Conservation (phyloP, 2,329 filamentous ascomycete genomes). For the Hymenoscyphus scutula region DNA sequence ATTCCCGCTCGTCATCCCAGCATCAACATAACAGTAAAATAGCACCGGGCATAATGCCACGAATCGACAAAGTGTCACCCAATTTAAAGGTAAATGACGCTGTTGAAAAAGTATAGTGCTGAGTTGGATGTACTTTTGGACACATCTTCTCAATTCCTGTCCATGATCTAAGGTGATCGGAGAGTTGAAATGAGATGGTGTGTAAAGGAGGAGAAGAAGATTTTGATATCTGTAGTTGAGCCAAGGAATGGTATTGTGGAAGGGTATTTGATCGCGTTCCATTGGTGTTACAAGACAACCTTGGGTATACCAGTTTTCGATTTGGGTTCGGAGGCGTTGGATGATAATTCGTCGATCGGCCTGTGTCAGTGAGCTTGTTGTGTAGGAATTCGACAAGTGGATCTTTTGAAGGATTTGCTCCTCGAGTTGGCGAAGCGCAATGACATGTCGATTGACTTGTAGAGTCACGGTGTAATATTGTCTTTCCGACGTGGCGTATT, state of each 20-base stretch:
- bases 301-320: slow-evolving; percentile 3
- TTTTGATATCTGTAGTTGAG: slow-evolving; percentile 1
- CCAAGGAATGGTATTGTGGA: neutral
- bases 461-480: slow-evolving; percentile 6
- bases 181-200: slow-evolving; percentile 5
- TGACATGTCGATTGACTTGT: slow-evolving; percentile 5
- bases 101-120: slow-evolving; percentile 4
- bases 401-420: slow-evolving; percentile 3
- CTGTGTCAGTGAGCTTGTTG: neutral
- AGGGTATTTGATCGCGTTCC: slow-evolving; percentile 5
- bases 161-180: neutral
- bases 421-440: slow-evolving; percentile 1
- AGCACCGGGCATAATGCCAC: neutral
- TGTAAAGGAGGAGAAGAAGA: slow-evolving; percentile 4
- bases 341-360: neutral
- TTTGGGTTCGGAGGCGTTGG: slow-evolving; percentile 4
- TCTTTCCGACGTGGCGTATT: neutral
- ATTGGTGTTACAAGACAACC: slow-evolving; percentile 5
- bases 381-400: slow-evolving; percentile 3
- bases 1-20: neutral
- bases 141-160: slow-evolving; percentile 4
- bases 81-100: neutral
- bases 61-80: slow-evolving; percentile 5
- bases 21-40: neutral
- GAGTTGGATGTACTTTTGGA: slow-evolving; percentile 4